phyloP scores from a whole-genome alignment of 306 rosid genomes.

The Malus fusca region DNA sequence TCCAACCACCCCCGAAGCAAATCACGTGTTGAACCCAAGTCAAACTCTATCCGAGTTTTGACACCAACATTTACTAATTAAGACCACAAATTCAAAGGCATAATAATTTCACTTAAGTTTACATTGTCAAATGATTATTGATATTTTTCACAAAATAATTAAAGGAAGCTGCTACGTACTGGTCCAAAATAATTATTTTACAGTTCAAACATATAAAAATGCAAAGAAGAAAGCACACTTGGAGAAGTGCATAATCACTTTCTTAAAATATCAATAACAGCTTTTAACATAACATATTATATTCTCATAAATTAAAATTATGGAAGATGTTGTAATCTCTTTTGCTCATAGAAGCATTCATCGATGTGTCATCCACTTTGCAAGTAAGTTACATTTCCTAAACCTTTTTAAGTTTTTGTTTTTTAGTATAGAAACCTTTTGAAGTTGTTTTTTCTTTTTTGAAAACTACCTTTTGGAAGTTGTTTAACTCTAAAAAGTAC shows the following conservation, averaged over 20 bases:
- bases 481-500: not conserved
- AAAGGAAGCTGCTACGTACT: not conserved
- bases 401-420: not conserved
- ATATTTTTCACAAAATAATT: too few species aligned
- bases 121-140: too few species aligned
- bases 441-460: not conserved
- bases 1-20: not conserved
- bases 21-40: not conserved
- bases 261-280: not conserved
- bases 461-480: not conserved
- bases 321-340: not conserved
- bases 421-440: not conserved
- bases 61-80: not conserved
- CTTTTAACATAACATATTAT: not conserved
- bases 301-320: not conserved
- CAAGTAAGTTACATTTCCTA: not conserved
- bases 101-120: too few species aligned
- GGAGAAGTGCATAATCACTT: not conserved
- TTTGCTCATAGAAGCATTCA: not conserved
- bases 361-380: not conserved
- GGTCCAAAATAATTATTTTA: too few species aligned
- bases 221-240: not conserved
- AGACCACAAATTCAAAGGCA: not conserved
- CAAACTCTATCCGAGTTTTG: not conserved
- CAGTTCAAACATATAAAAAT: not conserved